Evolutionary conservation across 768 basidiomycete species (phyloP).

Genomic region (Collybia sordida): DNA sequence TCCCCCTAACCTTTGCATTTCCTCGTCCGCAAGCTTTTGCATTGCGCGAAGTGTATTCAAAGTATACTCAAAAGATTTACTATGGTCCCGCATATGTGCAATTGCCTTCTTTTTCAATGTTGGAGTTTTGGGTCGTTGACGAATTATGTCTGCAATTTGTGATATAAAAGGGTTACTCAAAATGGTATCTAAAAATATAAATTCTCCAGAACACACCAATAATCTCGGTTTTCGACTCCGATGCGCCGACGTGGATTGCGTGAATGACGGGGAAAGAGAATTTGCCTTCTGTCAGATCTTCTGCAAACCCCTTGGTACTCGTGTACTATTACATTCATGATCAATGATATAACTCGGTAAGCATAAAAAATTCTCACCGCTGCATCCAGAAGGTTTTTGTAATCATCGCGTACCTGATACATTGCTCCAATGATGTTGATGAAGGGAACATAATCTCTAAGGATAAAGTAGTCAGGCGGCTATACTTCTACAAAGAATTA

Average conservation of each 20-base stretch:
- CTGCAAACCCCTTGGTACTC: constrained; percentile 68
- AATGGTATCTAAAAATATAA: not conserved
- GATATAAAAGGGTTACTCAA: not conserved
- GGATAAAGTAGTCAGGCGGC: not conserved
- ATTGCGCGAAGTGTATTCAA: constrained; percentile 52
- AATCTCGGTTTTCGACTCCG: constrained; percentile 63
- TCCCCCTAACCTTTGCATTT: constrained; percentile 64
- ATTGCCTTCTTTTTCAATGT: constrained; percentile 67
- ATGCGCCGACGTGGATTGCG: constrained; percentile 60
- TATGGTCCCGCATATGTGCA: constrained; percentile 58
- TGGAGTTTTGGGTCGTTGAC: constrained; percentile 64
- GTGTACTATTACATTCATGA: constrained; percentile 41
- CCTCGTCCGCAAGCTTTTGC: constrained; percentile 51
- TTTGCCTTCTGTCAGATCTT: constrained; percentile 86
- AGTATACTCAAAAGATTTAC: constrained; percentile 75
- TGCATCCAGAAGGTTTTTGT: constrained; percentile 90
- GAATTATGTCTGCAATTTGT: constrained; percentile 58
- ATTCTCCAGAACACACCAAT: constrained; percentile 50
- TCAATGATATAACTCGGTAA: not conserved
- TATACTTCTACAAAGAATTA: not conserved
- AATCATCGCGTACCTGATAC: constrained; percentile 94
- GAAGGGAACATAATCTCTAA: constrained; percentile 84
- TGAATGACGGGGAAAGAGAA: constrained; percentile 86
- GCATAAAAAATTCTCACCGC: constrained; percentile 47
- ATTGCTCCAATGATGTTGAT: constrained; percentile 90